These are phyloP conservation scores for Penicillium sp. DNA, from an alignment of 2,329 filamentous ascomycete genomes.

Conservation along the genomic window DNA sequence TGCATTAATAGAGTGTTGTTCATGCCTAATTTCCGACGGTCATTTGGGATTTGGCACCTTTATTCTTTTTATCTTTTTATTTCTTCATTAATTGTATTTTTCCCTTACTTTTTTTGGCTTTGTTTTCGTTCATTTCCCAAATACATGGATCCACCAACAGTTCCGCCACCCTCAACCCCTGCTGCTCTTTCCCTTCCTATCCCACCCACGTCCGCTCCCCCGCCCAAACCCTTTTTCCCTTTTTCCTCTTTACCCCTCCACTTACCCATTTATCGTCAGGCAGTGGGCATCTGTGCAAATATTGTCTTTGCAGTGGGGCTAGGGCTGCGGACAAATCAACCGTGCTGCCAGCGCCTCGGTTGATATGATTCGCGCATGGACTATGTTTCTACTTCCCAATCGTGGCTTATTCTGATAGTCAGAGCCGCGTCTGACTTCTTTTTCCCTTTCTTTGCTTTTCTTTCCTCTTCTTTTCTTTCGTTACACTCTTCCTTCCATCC, in stretches of 20 bases:
- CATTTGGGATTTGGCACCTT: no score
- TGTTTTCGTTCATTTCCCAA: neutral
- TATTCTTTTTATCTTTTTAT: no score
- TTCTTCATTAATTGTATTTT: neutral
- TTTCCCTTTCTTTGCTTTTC: constrained; percentile 1
- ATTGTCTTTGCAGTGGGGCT: constrained; percentile 1
- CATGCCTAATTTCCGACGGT: neutral
- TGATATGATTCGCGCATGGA: constrained; percentile 11
- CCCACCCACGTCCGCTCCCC: neutral
- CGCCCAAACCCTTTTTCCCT: neutral
- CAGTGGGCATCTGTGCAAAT: constrained; percentile 8
- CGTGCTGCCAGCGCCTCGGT: neutral
- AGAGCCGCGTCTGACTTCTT: constrained; percentile 2
- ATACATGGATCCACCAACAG: constrained; percentile 9
- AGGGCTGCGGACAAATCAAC: neutral
- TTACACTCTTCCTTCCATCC: neutral
- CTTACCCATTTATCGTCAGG: constrained; percentile 7
- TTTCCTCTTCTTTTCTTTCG: neutral
- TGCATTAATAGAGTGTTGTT: neutral
- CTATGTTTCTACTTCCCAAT: constrained; percentile 3
- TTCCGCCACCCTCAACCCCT: constrained; percentile 14
- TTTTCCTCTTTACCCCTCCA: constrained; percentile 2
- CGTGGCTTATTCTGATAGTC: constrained; percentile 7
- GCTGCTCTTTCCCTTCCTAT: neutral
- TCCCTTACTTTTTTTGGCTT: neutral